A percentile compares a stretch with the other conserved stretches of the same genome.
phyloP scores from a whole-genome alignment of 257 asterid genomes.

The Anisodus acutangulus region DNA sequence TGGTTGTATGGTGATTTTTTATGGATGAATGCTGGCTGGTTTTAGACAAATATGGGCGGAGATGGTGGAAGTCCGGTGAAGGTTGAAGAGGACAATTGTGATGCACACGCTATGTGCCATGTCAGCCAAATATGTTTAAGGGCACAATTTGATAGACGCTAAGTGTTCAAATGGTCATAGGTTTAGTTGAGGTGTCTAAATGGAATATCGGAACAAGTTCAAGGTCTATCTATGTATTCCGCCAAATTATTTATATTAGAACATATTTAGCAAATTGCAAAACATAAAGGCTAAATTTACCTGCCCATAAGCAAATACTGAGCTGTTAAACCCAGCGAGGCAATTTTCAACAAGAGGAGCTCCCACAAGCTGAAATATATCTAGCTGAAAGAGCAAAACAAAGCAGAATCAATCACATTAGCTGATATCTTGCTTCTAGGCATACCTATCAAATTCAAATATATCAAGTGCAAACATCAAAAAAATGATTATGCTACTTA shows the following conservation, averaged over 20 bases:
- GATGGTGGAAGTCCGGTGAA: too few species aligned
- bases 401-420: conserved; percentile 19
- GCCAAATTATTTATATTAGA: conserved; percentile 7
- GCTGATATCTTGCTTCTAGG: neutral
- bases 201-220: too few species aligned
- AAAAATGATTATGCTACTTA: conserved; percentile 3
- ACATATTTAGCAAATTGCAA: conserved; percentile 20
- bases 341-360: conserved; percentile 96
- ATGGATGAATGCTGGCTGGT: too few species aligned
- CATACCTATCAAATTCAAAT: neutral
- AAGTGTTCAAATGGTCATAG: too few species aligned
- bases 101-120: too few species aligned
- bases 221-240: too few species aligned
- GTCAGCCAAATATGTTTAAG: too few species aligned
- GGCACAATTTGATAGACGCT: too few species aligned
- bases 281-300: conserved; percentile 39
- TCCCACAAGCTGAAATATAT: conserved; percentile 90
- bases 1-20: too few species aligned
- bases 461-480: neutral
- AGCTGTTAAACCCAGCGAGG: conserved; percentile 96
- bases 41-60: too few species aligned
- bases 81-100: too few species aligned
- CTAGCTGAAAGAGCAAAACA: conserved; percentile 59
- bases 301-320: conserved; percentile 99
- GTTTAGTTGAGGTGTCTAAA: too few species aligned